A percentile compares a stretch with the other conserved stretches of the same genome.
Evolutionary conservation across 805 yeast species (phyloP).

Genomic region (Kodamaea kaohsiungensis): DNA sequence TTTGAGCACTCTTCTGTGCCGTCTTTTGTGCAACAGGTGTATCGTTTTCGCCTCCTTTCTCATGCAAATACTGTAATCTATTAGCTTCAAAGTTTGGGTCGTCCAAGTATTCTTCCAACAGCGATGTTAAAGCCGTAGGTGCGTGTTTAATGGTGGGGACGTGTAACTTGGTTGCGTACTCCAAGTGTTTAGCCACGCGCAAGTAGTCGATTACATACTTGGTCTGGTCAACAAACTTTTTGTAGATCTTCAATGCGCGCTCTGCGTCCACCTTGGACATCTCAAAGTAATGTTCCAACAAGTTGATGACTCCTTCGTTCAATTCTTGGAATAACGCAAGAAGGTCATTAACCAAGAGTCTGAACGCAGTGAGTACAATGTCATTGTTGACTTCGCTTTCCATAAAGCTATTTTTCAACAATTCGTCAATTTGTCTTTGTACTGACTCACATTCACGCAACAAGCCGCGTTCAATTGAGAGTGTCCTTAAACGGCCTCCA

Average conservation of each 20-base stretch:
- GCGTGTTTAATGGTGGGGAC: slow-evolving; percentile 98
- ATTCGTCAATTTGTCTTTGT: slow-evolving; percentile 73
- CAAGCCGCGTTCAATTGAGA: slow-evolving; percentile 76
- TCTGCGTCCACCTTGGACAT: slow-evolving; percentile 85
- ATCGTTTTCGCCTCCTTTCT: slow-evolving; percentile 45
- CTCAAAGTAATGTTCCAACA: slow-evolving; percentile 93
- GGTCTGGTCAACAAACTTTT: slow-evolving; percentile 81
- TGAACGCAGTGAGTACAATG: slow-evolving; percentile 77
- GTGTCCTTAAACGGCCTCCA: slow-evolving; percentile 62
- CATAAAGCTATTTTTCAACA: slow-evolving; percentile 71
- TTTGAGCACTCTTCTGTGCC: slow-evolving; percentile 8
- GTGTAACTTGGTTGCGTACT: slow-evolving; percentile 80
- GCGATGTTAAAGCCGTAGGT: slow-evolving; percentile 85
- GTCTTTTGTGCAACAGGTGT: not conserved
- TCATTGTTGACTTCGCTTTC: slow-evolving; percentile 86
- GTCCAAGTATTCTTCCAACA: slow-evolving; percentile 83
- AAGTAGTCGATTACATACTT: slow-evolving; percentile 84
- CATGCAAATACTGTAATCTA: slow-evolving; percentile 74
- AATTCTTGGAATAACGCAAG: slow-evolving; percentile 83
- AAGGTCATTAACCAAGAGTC: slow-evolving; percentile 87
- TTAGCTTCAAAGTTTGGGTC: slow-evolving; percentile 84
- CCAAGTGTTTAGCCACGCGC: slow-evolving; percentile 86
- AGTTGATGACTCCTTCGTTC: slow-evolving; percentile 93
- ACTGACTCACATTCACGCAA: slow-evolving; percentile 84
- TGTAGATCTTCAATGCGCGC: slow-evolving; percentile 81